Evolutionary conservation across 225 moss, liverwort and hornwort species (phyloP).

Genomic region (Lunularia cruciata): DNA sequence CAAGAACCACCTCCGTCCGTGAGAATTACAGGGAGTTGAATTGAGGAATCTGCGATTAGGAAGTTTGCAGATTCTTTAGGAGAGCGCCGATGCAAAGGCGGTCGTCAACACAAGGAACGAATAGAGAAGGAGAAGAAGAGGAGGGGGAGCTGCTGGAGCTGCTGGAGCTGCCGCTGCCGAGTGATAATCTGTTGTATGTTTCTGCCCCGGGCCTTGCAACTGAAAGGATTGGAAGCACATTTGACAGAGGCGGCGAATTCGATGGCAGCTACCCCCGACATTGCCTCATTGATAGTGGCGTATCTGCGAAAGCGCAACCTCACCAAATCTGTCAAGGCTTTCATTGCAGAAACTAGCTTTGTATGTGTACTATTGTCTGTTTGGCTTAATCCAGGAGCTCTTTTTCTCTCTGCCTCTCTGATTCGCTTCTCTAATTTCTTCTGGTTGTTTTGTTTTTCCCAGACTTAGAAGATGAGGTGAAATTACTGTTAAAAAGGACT

Average conservation of each 20-base stretch:
- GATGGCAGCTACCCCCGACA: constrained; percentile 14
- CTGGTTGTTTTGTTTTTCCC: no score
- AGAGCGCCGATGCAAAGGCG: neutral
- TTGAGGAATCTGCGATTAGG: no score
- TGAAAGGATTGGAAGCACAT: neutral
- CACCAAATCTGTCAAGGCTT: constrained; percentile 31
- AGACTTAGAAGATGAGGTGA: no score
- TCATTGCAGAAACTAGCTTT: constrained; percentile 38
- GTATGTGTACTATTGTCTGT: constrained; percentile 1
- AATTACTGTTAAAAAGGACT: no score
- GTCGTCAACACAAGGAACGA: neutral
- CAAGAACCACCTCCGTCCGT: no score
- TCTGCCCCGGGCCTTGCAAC: constrained; percentile 34
- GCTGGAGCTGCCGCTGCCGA: neutral
- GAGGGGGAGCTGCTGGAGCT: no score
- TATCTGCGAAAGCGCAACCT: constrained; percentile 39
- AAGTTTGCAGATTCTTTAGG: no score
- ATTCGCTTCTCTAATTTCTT: neutral
- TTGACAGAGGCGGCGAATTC: constrained; percentile 2
- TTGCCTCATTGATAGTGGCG: constrained; percentile 24
- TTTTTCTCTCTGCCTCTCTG: no score
- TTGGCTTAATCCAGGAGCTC: neutral
- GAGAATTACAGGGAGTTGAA: no score
- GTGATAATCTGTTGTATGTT: constrained; percentile 22
- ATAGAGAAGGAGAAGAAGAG: neutral